Evolutionary conservation across 495 filamentous ascomycete species (phyloP).

Genomic region (Penicillium atrosanguineum): DNA sequence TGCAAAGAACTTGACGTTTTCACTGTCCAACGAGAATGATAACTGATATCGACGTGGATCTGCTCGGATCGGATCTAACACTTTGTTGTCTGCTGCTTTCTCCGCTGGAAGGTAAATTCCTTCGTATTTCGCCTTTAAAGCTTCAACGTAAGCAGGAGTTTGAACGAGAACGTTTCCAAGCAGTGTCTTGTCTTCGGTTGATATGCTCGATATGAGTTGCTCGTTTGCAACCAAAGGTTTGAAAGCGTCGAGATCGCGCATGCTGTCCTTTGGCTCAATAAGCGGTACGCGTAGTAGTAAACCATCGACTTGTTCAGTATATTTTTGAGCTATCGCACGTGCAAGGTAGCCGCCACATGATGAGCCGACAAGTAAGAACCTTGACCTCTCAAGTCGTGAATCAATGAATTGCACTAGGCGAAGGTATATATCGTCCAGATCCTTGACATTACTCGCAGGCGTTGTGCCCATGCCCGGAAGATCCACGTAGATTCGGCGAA

Average conservation of each 20-base stretch:
- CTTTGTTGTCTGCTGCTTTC: constrained; percentile 21
- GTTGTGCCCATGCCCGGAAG: constrained; percentile 33
- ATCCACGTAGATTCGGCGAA: constrained; percentile 31
- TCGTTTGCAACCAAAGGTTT: constrained; percentile 23
- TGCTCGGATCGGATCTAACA: constrained; percentile 27
- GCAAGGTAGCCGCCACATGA: constrained; percentile 32
- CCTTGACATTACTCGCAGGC: constrained; percentile 26
- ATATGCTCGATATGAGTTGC: constrained; percentile 23
- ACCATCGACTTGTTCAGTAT: constrained; percentile 26
- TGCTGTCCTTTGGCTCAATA: constrained; percentile 26
- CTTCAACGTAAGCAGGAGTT: constrained; percentile 26
- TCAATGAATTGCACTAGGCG: constrained; percentile 30
- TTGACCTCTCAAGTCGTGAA: constrained; percentile 23
- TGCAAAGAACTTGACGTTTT: constrained; percentile 24
- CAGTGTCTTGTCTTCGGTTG: constrained; percentile 22
- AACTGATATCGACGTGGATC: constrained; percentile 28
- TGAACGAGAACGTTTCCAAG: constrained; percentile 29
- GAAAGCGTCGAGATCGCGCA: constrained; percentile 28
- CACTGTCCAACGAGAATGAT: constrained; percentile 20
- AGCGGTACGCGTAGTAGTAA: constrained; percentile 30
- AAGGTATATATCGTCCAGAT: constrained; percentile 28
- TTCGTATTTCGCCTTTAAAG: constrained; percentile 27
- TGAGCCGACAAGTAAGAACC: constrained; percentile 27
- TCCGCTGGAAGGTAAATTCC: constrained; percentile 16
- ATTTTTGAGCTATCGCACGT: constrained; percentile 29